These are phyloP conservation scores for Cercis canadensis DNA, from an alignment of 306 rosid species.

Conservation along the genomic window DNA sequence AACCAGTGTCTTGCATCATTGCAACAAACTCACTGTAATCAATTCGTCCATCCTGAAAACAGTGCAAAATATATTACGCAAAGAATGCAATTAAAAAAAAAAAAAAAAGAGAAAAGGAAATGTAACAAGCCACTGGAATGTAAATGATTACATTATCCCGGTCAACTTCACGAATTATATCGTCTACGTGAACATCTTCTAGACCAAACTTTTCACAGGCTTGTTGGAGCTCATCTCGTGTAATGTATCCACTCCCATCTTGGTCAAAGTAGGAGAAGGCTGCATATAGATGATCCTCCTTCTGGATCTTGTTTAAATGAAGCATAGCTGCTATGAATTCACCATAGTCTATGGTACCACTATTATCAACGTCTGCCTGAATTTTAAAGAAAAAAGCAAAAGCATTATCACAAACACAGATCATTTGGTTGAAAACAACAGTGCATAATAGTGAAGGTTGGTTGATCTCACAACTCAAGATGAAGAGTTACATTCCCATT, in stretches of 20 bases:
- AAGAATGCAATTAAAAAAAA: background rate
- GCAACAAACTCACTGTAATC: constrained; percentile 93
- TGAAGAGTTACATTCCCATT: too few relatives aligned
- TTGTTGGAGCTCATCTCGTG: constrained; percentile 89
- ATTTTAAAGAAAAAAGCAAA: constrained; percentile 28
- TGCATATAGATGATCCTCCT: constrained; percentile 87
- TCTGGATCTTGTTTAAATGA: constrained; percentile 84
- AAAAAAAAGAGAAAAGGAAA: background rate
- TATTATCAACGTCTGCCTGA: constrained; percentile 90
- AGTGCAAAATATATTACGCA: constrained; percentile 28
- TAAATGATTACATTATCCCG: constrained; percentile 69
- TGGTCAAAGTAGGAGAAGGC: constrained; percentile 90
- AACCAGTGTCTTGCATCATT: constrained; percentile 92
- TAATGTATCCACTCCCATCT: constrained; percentile 96
- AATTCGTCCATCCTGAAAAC: constrained; percentile 93
- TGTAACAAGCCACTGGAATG: background rate
- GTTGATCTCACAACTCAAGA: too few relatives aligned
- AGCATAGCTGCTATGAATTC: constrained; percentile 97
- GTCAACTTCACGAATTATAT: constrained; percentile 81
- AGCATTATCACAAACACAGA: constrained; percentile 22
- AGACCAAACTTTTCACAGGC: constrained; percentile 85
- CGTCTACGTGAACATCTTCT: constrained; percentile 71
- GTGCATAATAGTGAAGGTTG: background rate
- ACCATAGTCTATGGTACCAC: constrained; percentile 97
- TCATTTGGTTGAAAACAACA: background rate